phyloP scores from a whole-genome alignment of 108 stramenopile species.

The Chaetoceros tenuissimus region DNA sequence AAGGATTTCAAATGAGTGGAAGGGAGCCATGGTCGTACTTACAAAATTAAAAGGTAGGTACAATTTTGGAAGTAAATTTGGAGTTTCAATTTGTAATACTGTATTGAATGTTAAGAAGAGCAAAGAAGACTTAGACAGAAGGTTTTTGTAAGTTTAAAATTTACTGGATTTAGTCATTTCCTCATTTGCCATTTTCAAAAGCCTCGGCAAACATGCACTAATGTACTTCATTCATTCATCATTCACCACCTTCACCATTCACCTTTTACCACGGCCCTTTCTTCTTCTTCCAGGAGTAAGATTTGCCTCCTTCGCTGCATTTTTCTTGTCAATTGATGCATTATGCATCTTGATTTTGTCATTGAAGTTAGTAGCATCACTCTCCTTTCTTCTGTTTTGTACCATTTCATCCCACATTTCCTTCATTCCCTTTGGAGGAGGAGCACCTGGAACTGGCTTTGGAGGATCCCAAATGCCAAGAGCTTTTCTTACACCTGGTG shows the following conservation, averaged over 20 bases:
- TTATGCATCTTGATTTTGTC: slow-evolving; percentile 68
- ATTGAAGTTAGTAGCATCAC: slow-evolving; percentile 44
- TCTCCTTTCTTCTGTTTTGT: slow-evolving; percentile 41
- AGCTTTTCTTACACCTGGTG: slow-evolving; percentile 39
- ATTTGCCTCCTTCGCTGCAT: slow-evolving; percentile 21
- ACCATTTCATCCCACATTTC: slow-evolving; percentile 50
- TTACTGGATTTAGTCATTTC: too few relatives aligned
- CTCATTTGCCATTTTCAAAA: too few relatives aligned
- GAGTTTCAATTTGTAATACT: too few relatives aligned
- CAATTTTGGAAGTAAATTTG: too few relatives aligned
- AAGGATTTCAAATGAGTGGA: too few relatives aligned
- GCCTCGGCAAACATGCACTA: too few relatives aligned
- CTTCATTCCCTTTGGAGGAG: slow-evolving; percentile 26
- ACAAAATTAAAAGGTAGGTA: too few relatives aligned
- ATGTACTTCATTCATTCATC: too few relatives aligned
- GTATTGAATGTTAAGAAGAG: too few relatives aligned
- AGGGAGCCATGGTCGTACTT: too few relatives aligned
- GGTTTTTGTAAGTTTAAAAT: too few relatives aligned
- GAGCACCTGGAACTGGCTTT: slow-evolving; percentile 69
- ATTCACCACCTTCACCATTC: neutral
- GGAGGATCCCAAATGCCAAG: slow-evolving; percentile 87
- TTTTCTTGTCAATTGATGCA: slow-evolving; percentile 63
- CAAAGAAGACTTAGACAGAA: too few relatives aligned
- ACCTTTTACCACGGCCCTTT: neutral
- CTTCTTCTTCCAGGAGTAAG: slow-evolving; percentile 15